A percentile compares a stretch with the other conserved stretches of the same genome.
These are phyloP conservation scores for Saksenaea oblongispora DNA, from an alignment of 371 early-diverging fungal genomes.

Conservation along the genomic window DNA sequence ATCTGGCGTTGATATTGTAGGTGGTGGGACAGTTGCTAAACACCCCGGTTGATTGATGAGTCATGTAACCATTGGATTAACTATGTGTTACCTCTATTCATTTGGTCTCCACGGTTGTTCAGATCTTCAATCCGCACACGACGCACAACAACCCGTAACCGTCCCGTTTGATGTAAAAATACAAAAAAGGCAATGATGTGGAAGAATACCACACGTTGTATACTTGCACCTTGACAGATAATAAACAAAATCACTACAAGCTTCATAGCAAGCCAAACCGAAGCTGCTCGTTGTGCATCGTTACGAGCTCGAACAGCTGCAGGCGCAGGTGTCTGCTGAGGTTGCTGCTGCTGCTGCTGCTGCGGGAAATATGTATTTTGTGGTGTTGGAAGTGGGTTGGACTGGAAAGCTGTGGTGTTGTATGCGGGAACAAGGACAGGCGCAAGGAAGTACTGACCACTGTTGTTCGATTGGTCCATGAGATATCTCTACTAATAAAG, in stretches of 20 bases:
- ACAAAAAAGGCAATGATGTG: conserved; percentile 38
- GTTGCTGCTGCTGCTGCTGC: conserved; percentile 7
- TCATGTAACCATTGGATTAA: not conserved
- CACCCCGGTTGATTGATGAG: not conserved
- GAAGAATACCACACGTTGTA: conserved; percentile 40
- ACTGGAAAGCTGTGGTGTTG: conserved; percentile 2
- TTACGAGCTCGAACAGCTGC: conserved; percentile 7
- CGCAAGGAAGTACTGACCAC: conserved; percentile 47
- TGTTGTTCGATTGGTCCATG: conserved; percentile 7
- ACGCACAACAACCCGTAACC: conserved; percentile 40
- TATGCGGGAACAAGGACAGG: conserved; percentile 30
- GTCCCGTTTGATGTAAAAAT: conserved; percentile 48
- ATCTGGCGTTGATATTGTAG: not conserved
- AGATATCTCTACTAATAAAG: not conserved
- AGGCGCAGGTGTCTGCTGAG: conserved; percentile 9
- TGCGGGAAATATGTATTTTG: not conserved
- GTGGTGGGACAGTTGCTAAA: not conserved
- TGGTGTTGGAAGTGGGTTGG: conserved; percentile 12
- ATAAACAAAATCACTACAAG: conserved; percentile 38
- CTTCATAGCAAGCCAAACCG: conserved; percentile 45
- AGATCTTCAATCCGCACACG: conserved; percentile 32
- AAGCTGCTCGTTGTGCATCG: conserved; percentile 23
- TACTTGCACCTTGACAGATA: conserved; percentile 44
- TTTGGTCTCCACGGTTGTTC: not conserved
- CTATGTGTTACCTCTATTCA: conserved; percentile 7